Conservation (phyloP, 2,329 filamentous ascomycete genomes). For the Penicillium verrucosum region DNA sequence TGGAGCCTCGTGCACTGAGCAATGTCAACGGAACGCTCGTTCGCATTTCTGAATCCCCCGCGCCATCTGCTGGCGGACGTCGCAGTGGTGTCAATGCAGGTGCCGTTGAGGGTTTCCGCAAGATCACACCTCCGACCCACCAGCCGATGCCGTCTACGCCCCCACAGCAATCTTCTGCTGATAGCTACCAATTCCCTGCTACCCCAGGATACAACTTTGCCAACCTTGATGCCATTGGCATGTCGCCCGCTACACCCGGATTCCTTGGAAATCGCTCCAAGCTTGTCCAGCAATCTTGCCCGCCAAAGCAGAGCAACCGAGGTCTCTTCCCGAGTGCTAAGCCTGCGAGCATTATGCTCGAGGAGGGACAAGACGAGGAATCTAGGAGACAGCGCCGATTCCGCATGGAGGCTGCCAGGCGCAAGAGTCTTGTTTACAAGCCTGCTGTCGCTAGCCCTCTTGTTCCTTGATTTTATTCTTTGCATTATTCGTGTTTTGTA, state of each 20-base stretch:
- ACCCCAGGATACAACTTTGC: slow-evolving; percentile 37
- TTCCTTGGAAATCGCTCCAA: slow-evolving; percentile 43
- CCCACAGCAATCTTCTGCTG: slow-evolving; percentile 8
- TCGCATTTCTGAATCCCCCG: slow-evolving; percentile 25
- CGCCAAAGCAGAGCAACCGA: slow-evolving; percentile 50
- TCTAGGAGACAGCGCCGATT: slow-evolving; percentile 49
- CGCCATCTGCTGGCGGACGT: slow-evolving; percentile 27
- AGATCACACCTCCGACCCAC: slow-evolving; percentile 33
- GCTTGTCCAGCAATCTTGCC: slow-evolving; percentile 53
- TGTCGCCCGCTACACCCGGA: slow-evolving; percentile 48
- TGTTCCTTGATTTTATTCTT: slow-evolving; percentile 42
- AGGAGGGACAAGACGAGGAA: slow-evolving; percentile 29
- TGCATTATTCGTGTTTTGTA: slow-evolving; percentile 11
- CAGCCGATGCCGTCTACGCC: slow-evolving; percentile 17
- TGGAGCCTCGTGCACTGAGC: slow-evolving; percentile 70
- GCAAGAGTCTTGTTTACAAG: slow-evolving; percentile 75
- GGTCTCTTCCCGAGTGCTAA: slow-evolving; percentile 37
- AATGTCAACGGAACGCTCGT: slow-evolving; percentile 67
- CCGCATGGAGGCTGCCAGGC: slow-evolving; percentile 66
- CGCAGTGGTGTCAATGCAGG: slow-evolving; percentile 29
- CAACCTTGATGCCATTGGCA: slow-evolving; percentile 38
- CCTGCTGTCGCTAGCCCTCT: slow-evolving; percentile 73
- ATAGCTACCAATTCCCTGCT: slow-evolving; percentile 28
- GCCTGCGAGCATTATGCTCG: neutral
- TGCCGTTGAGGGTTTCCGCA: slow-evolving; percentile 34